Base-by-base conservation (phyloP, 1,139 yeast genomes). In the Scheffersomyces cryptocercus region DNA sequence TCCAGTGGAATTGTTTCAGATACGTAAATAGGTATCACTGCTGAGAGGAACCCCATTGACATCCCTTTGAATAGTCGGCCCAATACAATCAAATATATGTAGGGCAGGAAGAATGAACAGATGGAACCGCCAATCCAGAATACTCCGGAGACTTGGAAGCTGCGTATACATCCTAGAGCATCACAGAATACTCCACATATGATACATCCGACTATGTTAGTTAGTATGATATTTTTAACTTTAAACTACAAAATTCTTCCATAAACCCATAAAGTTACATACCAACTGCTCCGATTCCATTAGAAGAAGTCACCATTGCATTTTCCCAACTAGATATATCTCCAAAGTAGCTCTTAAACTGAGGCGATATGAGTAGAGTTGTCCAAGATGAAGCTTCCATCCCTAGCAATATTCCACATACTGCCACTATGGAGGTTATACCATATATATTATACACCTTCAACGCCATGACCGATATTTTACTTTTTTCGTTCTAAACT, bases 251-350 rank as follows among this genome's bases (percentile, higher is more conserved):
- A 8, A 20, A 7, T 5, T 20, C 26, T 20, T 20, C 26, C 1
- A 20, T 20, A 20, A 20, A 20, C 26, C 7, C 7, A 8, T 20
- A 7, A 20, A 20, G 5, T 13, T 50, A 62, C 51, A 35, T 59
- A 64, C 68, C 50, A 16, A 64, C 57, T 12, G 71, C 69, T 0
- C 76, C 75, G 12, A 68, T 54, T 3, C 68, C 53, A 42, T 54
- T 63, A 39, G 67, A 57, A 26, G 70, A 56, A 33, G 56, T 58
- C 11, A 69, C 42, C 42, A 69, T 42, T 12, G 61, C 58, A 9
- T 54, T 59, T 40, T 68, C 73, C 47, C 64, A 48, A 10, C 49
- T 51, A 6, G 57, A 41, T 8, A 61, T 49, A 2, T 39, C 44
- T 11, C 64, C 65, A 48, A 55, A 70, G 43, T 53, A 64, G 3